Evolutionary conservation across 2,329 filamentous ascomycete genomes (phyloP), one percentile per base, ranked within the genome.

Genomic region (Hirsutella minnesotensis): DNA sequence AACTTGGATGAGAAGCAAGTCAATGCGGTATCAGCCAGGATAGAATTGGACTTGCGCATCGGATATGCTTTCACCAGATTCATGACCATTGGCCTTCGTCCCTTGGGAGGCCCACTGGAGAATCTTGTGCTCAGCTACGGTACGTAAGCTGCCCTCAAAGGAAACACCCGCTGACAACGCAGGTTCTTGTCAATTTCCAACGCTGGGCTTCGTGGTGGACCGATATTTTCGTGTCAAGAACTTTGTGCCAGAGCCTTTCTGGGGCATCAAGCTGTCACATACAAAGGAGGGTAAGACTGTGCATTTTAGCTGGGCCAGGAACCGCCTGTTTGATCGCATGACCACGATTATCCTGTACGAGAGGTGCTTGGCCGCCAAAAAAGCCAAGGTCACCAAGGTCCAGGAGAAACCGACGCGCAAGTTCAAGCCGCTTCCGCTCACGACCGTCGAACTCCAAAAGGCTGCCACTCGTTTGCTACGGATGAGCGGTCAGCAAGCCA

Each of bases 101-200:
- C 72, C 0, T 69, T 95, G 22, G 81, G 86, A 8, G 80, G 76
- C 1, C 72, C 76, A 2, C 64, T 94, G 46, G 69, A 75, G 34
- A 69, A 79, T 2, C 68, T 77, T 43, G 66, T 83, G 1, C 74
- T 95, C 40, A 94, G 87, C 60, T 95, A 95, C 56, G 88, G 86
- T 84, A 66, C 49, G 66, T 47, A 4, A 2, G 18, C 8, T 7
- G 20, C 10, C 19, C 10, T 37, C 16, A 9, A 13, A 5, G 15
- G 15, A 10, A 16, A 34, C 22, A 8, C 21, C 36, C 19, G 35
- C 48, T 56, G 5, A 51, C 40, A 15, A 4, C 12, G 18, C 34
- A 86, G 86, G 77, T 13, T 95, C 89, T 4, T 98, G 92, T 51
- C 92, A 98, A 59, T 98, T 98, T 55, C 92, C 92, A 2, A 96